A percentile compares a stretch with the other conserved stretches of the same genome.
phyloP scores from a whole-genome alignment of 2,329 filamentous ascomycete species.

The Ophiocordyceps camponoti-leonardi region DNA sequence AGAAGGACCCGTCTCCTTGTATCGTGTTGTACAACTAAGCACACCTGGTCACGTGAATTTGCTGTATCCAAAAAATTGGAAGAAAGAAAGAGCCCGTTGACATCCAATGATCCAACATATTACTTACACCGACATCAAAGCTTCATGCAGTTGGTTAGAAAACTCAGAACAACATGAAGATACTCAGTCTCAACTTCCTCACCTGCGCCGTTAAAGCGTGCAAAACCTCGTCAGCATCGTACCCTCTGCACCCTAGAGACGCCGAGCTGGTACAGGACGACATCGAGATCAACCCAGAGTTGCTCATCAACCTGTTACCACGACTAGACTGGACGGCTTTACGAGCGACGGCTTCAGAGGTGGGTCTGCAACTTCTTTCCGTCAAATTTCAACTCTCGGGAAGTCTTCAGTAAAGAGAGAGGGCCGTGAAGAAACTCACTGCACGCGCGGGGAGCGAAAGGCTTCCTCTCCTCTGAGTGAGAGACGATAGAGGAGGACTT shows the following conservation, averaged over 20 bases:
- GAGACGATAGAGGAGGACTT: neutral
- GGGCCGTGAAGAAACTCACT: no score
- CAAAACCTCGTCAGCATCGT: constrained; percentile 64
- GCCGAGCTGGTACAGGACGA: constrained; percentile 83
- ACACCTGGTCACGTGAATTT: no score
- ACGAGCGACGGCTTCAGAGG: constrained; percentile 58
- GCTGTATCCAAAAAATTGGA: no score
- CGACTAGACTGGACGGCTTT: constrained; percentile 80
- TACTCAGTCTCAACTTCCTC: constrained; percentile 90
- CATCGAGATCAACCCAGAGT: constrained; percentile 61
- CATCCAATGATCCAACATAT: neutral
- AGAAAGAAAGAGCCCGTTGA: no score
- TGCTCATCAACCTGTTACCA: constrained; percentile 72
- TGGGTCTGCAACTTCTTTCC: constrained; percentile 18
- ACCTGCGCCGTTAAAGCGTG: constrained; percentile 93
- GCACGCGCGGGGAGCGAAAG: neutral
- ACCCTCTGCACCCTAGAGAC: constrained; percentile 83
- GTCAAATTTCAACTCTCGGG: neutral
- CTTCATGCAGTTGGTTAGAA: neutral
- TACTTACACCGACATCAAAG: neutral
- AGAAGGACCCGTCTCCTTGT: no score
- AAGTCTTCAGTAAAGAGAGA: neutral
- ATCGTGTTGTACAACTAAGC: no score
- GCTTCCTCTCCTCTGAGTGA: neutral
- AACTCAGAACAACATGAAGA: constrained; percentile 50